phyloP scores from a whole-genome alignment of 306 rosid genomes.

The Lupinus albus region DNA sequence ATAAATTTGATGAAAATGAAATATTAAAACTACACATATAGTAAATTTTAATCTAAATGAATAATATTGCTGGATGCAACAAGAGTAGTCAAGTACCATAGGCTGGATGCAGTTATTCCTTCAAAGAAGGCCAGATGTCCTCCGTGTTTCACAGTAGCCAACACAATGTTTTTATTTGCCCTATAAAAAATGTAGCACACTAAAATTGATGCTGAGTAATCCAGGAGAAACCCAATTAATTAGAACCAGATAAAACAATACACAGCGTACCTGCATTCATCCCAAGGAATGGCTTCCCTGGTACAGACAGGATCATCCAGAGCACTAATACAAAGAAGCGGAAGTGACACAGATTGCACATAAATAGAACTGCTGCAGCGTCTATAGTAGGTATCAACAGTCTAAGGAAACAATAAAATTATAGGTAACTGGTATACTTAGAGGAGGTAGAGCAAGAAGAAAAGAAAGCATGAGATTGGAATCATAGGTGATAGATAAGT shows the following conservation, averaged over 20 bases:
- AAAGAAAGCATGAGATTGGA: conserved; percentile 25
- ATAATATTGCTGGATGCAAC: conserved; percentile 16
- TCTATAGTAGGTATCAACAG: conserved; percentile 92
- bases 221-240: conserved; percentile 33
- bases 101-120: conserved; percentile 76
- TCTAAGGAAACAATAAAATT: conserved; percentile 58
- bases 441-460: conserved; percentile 5
- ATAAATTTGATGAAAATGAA: not conserved
- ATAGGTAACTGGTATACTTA: conserved; percentile 15
- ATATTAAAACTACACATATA: not conserved
- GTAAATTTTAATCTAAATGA: conserved; percentile 1
- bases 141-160: conserved; percentile 79
- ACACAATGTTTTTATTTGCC: conserved; percentile 68
- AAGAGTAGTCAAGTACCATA: conserved; percentile 57
- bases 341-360: conserved; percentile 81
- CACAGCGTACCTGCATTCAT: conserved; percentile 88
- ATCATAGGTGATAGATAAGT: conserved; percentile 27
- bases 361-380: conserved; percentile 73
- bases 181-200: conserved; percentile 40
- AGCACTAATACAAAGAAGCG: conserved; percentile 90
- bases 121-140: conserved; percentile 89
- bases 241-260: conserved; percentile 13
- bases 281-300: conserved; percentile 98
- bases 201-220: conserved; percentile 20
- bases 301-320: conserved; percentile 98